Conservation (phyloP, 2,329 filamentous ascomycete genomes). For the Fusarium pseudograminearum region DNA sequence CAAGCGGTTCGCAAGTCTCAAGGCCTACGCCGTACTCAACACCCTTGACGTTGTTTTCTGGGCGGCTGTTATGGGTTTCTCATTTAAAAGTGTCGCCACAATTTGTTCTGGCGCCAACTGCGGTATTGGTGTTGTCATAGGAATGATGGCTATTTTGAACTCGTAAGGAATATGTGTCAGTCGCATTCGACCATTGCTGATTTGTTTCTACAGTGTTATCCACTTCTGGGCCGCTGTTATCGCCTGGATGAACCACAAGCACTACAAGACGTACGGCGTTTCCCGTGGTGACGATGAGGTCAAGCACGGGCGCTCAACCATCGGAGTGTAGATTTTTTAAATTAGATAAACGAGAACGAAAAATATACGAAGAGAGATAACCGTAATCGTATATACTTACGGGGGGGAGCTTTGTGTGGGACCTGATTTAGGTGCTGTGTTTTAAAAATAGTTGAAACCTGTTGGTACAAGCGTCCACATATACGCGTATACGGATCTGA, state of each 20-base stretch:
- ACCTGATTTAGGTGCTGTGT: neutral
- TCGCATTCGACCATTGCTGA: neutral
- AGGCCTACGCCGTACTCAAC: neutral
- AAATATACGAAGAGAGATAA: too few relatives aligned
- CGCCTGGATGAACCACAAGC: neutral
- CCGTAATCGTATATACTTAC: accelerated
- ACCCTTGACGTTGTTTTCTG: neutral
- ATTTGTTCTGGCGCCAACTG: neutral
- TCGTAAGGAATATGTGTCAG: neutral
- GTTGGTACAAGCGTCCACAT: neutral
- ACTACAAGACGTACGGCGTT: neutral
- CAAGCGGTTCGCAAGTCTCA: neutral
- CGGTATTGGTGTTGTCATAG: neutral
- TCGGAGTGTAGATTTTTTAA: neutral
- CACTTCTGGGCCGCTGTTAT: neutral
- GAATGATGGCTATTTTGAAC: neutral
- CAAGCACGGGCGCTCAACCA: neutral
- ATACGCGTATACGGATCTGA: neutral
- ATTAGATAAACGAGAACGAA: neutral
- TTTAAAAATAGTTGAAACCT: neutral
- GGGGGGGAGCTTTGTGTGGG: neutral
- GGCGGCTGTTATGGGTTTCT: neutral
- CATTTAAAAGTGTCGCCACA: neutral
- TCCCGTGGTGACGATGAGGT: neutral
- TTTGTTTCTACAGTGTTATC: neutral